These are phyloP conservation scores for Zostera marina DNA, from an alignment of 116 monocot species.

Conservation along the genomic window DNA sequence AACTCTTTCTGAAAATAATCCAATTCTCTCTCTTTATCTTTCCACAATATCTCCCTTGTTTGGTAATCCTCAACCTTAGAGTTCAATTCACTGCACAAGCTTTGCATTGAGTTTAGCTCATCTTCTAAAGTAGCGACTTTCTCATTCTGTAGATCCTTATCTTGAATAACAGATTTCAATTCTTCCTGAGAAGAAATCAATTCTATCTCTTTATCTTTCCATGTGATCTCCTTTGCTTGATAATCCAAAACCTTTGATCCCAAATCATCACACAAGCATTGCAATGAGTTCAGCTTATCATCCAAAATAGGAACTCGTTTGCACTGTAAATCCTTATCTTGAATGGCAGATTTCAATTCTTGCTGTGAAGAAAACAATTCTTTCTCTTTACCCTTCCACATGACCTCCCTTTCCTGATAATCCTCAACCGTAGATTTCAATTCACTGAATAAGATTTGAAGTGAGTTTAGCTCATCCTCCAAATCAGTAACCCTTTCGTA, in stretches of 20 bases:
- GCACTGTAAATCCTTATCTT: slow-evolving; percentile 10
- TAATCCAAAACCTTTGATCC: slow-evolving; percentile 31
- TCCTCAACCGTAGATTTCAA: slow-evolving; percentile 20
- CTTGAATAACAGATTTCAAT: slow-evolving; percentile 22
- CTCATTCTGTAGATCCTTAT: slow-evolving; percentile 9
- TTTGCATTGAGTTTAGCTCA: slow-evolving; percentile 30
- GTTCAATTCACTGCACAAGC: slow-evolving; percentile 34
- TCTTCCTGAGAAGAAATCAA: slow-evolving; percentile 10
- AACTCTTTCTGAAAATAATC: slow-evolving; percentile 16
- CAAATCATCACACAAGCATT: slow-evolving; percentile 32
- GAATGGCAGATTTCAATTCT: slow-evolving; percentile 1
- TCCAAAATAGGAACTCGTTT: slow-evolving; percentile 23
- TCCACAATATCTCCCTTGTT: slow-evolving; percentile 23
- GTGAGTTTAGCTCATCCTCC: slow-evolving; percentile 32
- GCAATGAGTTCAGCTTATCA: slow-evolving; percentile 23
- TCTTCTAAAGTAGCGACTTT: slow-evolving; percentile 23
- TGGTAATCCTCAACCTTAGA: slow-evolving; percentile 32
- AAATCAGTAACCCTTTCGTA: slow-evolving; percentile 14
- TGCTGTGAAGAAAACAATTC: no score
- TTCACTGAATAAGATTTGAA: slow-evolving; percentile 30
- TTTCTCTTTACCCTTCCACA: slow-evolving; percentile 2
- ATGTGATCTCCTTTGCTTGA: slow-evolving; percentile 25
- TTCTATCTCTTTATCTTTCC: slow-evolving; percentile 36
- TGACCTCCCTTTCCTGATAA: slow-evolving; percentile 36
- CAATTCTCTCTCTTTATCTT: slow-evolving; percentile 41